A percentile compares a stretch with the other conserved stretches of the same genome.
phyloP scores from a whole-genome alignment of 2,329 filamentous ascomycete species.

The Apiospora rasikravindrae region DNA sequence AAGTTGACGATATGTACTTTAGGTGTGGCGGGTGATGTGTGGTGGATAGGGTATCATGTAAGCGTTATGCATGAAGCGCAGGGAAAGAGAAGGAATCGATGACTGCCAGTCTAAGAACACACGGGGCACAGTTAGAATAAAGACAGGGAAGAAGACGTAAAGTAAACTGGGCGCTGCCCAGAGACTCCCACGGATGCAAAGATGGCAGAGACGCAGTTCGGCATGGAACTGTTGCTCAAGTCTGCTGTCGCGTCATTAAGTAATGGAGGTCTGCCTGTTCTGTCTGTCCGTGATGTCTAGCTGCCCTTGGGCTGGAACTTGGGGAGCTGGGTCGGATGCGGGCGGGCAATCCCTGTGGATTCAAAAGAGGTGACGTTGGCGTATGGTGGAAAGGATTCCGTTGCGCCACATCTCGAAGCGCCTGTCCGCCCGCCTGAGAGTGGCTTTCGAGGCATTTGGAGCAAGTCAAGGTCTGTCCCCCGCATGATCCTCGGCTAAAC shows the following conservation, averaged over 20 bases:
- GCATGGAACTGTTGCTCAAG: background rate
- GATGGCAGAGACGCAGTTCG: background rate
- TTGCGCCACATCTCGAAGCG: background rate
- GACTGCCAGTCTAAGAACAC: background rate
- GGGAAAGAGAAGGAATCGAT: background rate
- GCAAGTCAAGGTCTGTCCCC: background rate
- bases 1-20: background rate
- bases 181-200: background rate
- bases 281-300: background rate
- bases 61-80: slow-evolving; percentile 16
- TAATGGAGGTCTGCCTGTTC: background rate
- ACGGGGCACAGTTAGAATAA: background rate
- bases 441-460: background rate
- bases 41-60: slow-evolving; percentile 18
- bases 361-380: slow-evolving; percentile 12
- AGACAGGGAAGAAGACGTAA: background rate
- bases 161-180: background rate
- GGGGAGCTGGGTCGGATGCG: slow-evolving; percentile 8
- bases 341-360: slow-evolving; percentile 9
- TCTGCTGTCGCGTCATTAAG: slow-evolving; percentile 1
- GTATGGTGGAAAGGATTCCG: background rate
- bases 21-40: background rate
- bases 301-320: background rate
- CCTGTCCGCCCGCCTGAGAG: background rate
- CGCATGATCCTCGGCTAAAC: slow-evolving; percentile 1